These are phyloP conservation scores for Porcisia deanei DNA, from an alignment of 208 protist species.

Conservation along the genomic window DNA sequence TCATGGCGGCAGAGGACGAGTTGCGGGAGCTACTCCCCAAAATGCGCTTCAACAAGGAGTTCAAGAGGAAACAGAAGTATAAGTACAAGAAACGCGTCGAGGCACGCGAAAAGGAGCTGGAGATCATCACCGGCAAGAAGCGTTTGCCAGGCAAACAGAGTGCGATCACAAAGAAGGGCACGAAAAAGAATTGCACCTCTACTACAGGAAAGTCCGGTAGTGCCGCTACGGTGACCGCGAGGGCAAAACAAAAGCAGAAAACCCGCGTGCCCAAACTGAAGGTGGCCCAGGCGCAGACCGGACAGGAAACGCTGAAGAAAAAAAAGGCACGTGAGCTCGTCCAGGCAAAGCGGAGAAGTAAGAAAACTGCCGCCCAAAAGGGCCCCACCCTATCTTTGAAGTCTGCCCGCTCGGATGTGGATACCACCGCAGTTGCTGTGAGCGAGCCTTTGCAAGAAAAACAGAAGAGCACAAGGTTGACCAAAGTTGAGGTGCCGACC, in stretches of 20 bases:
- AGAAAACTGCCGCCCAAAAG: constrained; percentile 14
- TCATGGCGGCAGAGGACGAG: constrained; percentile 29
- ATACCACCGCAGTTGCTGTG: background rate
- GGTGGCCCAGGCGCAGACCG: constrained; percentile 39
- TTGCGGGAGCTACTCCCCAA: constrained; percentile 40
- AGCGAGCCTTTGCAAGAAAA: background rate
- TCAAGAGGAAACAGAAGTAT: constrained; percentile 47
- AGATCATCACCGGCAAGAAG: constrained; percentile 33
- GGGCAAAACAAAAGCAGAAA: constrained; percentile 28
- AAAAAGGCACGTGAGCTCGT: constrained; percentile 52
- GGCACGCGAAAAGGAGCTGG: constrained; percentile 32
- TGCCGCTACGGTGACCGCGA: background rate
- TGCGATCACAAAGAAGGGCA: constrained; percentile 17
- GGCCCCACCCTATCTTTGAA: background rate
- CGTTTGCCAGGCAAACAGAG: constrained; percentile 9
- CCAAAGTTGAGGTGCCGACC: background rate
- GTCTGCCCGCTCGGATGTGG: background rate
- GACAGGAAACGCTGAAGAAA: constrained; percentile 57
- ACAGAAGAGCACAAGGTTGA: background rate
- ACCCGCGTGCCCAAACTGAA: constrained; percentile 48
- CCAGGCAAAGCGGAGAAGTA: constrained; percentile 34
- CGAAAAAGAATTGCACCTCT: background rate
- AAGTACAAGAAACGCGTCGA: constrained; percentile 48
- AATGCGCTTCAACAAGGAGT: constrained; percentile 63
- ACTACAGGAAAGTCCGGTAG: background rate